These are phyloP conservation scores for Penicillium crystallinum DNA, from an alignment of 495 filamentous ascomycete genomes.

Conservation along the genomic window DNA sequence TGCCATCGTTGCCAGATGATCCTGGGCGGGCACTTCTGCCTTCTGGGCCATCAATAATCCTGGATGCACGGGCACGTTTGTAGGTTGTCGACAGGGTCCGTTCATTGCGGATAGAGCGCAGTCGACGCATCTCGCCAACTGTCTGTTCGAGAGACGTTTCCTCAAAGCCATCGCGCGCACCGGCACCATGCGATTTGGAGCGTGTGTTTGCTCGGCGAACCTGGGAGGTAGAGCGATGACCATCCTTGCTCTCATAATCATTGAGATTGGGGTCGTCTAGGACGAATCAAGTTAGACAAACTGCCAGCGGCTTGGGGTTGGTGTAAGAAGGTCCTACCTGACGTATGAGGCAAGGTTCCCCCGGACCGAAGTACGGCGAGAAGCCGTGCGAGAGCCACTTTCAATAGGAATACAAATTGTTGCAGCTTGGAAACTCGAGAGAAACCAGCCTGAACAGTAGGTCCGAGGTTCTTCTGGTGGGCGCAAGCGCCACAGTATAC, in stretches of 20 bases:
- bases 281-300: slow-evolving; percentile 14
- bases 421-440: slow-evolving; percentile 71
- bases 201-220: slow-evolving; percentile 59
- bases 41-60: slow-evolving; percentile 89
- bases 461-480: slow-evolving; percentile 33
- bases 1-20: slow-evolving; percentile 65
- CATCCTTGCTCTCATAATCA: slow-evolving; percentile 62
- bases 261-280: slow-evolving; percentile 68
- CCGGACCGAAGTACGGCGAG: slow-evolving; percentile 78
- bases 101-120: slow-evolving; percentile 90
- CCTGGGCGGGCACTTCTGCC: slow-evolving; percentile 71
- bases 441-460: slow-evolving; percentile 52
- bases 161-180: slow-evolving; percentile 50
- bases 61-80: slow-evolving; percentile 81
- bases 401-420: slow-evolving; percentile 89
- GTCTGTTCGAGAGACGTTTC: slow-evolving; percentile 89
- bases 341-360: slow-evolving; percentile 70
- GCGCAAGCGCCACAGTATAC: slow-evolving; percentile 69
- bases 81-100: slow-evolving; percentile 88
- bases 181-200: slow-evolving; percentile 68
- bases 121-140: slow-evolving; percentile 85
- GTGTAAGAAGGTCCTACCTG: slow-evolving; percentile 44
- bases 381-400: slow-evolving; percentile 85
- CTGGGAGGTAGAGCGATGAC: slow-evolving; percentile 45
- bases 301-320: slow-evolving; percentile 3